These are phyloP conservation scores for Diophrys appendiculata DNA, from an alignment of 73 alveolate species.

Conservation along the genomic window DNA sequence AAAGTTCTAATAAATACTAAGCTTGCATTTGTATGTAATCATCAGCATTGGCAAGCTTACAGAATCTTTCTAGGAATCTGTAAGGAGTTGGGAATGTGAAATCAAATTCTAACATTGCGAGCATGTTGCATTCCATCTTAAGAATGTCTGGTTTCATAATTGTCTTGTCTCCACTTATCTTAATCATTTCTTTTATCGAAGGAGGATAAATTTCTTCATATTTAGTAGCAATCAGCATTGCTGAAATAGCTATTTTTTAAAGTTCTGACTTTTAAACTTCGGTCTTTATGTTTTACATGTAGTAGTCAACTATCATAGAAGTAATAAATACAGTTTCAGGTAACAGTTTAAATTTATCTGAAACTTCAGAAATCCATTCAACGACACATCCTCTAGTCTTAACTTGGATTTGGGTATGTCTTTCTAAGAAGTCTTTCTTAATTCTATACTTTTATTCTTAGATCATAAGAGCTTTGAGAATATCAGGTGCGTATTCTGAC, in stretches of 20 bases:
- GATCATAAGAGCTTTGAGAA: slow-evolving; percentile 8
- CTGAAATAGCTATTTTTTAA: slow-evolving; percentile 65
- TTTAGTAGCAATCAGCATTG: slow-evolving; percentile 89
- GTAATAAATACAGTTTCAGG: slow-evolving; percentile 1
- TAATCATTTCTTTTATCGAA: slow-evolving; percentile 63
- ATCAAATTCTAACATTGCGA: slow-evolving; percentile 58
- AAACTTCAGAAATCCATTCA: slow-evolving; percentile 6
- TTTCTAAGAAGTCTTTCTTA: not conserved
- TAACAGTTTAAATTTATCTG: not conserved
- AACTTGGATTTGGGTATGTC: not conserved
- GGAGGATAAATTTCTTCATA: slow-evolving; percentile 96
- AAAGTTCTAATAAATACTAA: not conserved
- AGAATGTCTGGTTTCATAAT: slow-evolving; percentile 78
- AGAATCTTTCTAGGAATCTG: slow-evolving; percentile 66
- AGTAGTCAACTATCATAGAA: not conserved
- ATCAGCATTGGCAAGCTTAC: slow-evolving; percentile 68
- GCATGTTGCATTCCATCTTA: slow-evolving; percentile 80
- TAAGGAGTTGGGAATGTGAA: slow-evolving; percentile 65
- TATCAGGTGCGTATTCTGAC: slow-evolving; percentile 48
- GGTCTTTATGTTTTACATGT: not conserved
- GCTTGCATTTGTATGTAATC: slow-evolving; percentile 6
- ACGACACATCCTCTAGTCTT: not conserved
- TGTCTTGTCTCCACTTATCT: slow-evolving; percentile 81
- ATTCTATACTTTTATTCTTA: slow-evolving; percentile 11
- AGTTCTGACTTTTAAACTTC: slow-evolving; percentile 4